Percentiles rank a stretch among this genome's conserved stretches.
Conservation (phyloP, 2,329 filamentous ascomycete species). For the Penicillium sp. region DNA sequence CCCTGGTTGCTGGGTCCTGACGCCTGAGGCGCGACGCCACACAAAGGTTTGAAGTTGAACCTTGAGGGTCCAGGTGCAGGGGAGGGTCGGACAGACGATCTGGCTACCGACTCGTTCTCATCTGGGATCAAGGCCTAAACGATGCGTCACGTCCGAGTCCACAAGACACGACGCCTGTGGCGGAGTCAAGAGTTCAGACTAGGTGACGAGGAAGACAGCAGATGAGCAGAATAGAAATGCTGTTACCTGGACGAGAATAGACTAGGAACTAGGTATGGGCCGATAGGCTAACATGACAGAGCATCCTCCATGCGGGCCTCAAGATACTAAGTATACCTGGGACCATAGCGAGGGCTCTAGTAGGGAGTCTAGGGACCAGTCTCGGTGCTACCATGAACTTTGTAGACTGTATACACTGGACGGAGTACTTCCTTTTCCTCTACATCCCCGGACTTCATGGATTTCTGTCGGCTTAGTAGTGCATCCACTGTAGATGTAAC, state of each 20-base stretch:
- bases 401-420: not conserved
- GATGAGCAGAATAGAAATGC: not conserved
- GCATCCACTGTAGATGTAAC: too few relatives aligned
- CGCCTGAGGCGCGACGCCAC: constrained; percentile 25
- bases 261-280: not conserved
- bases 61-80: constrained; percentile 14
- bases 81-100: constrained; percentile 17
- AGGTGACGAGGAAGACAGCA: too few relatives aligned
- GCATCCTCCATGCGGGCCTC: not conserved
- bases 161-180: constrained; percentile 11
- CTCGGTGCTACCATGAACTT: not conserved
- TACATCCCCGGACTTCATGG: too few relatives aligned
- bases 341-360: not conserved
- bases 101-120: constrained; percentile 4
- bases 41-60: constrained; percentile 4
- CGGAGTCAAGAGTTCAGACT: constrained; percentile 4
- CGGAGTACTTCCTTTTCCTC: too few relatives aligned
- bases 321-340: not conserved
- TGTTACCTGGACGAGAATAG: not conserved
- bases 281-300: not conserved
- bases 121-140: constrained; percentile 9
- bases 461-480: too few relatives aligned
- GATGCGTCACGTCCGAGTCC: constrained; percentile 1
- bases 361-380: not conserved
- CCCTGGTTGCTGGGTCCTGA: constrained; percentile 13